Evolutionary conservation across 331 rosid species (phyloP), one percentile per base, ranked within the genome.

Genomic region (Rhamnella rubrinervis): DNA sequence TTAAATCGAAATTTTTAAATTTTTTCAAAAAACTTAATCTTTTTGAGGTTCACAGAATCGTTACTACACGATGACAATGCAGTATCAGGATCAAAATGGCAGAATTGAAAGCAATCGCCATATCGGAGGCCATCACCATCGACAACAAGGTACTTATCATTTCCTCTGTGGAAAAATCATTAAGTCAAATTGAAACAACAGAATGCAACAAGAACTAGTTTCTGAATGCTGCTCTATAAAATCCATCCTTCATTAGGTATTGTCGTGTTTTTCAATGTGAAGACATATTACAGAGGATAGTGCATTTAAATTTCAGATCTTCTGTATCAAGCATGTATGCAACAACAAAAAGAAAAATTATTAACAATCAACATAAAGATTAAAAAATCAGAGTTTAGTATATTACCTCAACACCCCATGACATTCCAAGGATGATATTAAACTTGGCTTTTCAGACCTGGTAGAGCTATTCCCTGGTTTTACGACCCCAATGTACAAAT

Each of bases 41-140:
- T 83, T 81, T 85, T 81, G 46, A 92, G 77, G 68, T 75, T 67
- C 66, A 65, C 71, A 68, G 81, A 68, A 66, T 80, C 84, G 16
- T 67, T 46, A 3, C 62, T 10, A 17, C 79, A 60, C 21, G 96
- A 83, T 57, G 82, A 69, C 39, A 71, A 70, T 2, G 96, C 97
- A 12, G 74, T 47, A 52, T 53, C 68, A 13, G 82, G 77, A 75
- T 88, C 96, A 41, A 92, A 85, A 71, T 58, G 80, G 86, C 89
- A 89, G 85, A 92, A 81, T 64, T 81, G 92, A 78, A 92, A 87
- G 81, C 57, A 9, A 80, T 92, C 92, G 28, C 95, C 96, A 66
- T 85, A 78, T 77, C 55, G 83, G 71, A 92, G 83, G 81, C 88
- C 95, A 35, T 71, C 58, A 57, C 96, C 98, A 18, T 82, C 85